Conservation (phyloP, 2,329 filamentous ascomycete species). For the Dactylellina haptotyla region DNA sequence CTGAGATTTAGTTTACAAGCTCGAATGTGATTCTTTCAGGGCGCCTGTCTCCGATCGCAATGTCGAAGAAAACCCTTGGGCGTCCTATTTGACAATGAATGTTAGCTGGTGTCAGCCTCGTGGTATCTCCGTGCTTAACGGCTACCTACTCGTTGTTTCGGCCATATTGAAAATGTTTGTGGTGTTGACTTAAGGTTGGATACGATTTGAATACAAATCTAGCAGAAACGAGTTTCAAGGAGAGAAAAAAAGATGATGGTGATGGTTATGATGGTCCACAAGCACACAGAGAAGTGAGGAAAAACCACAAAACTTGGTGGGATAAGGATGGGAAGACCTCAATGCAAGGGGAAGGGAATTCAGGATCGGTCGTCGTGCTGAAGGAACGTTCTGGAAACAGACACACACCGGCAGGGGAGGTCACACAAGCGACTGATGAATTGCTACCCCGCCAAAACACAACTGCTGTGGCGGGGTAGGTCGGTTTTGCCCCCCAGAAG, state of each 20-base stretch:
- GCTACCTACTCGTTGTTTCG: conserved; percentile 38
- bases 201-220: not conserved
- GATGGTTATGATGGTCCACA: not conserved
- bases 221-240: too few relatives aligned
- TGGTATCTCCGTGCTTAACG: not conserved
- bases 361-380: conserved; percentile 12
- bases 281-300: not conserved
- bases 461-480: conserved; percentile 42
- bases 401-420: conserved; percentile 5
- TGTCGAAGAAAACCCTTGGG: conserved; percentile 87
- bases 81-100: conserved; percentile 54
- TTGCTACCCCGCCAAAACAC: conserved; percentile 48
- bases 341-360: not conserved
- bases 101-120: not conserved
- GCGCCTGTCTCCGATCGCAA: conserved; percentile 78
- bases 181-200: not conserved
- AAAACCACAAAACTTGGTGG: not conserved
- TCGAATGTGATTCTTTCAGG: conserved; percentile 86
- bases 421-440: conserved; percentile 47
- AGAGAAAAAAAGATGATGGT: not conserved
- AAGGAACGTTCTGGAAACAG: conserved; percentile 52
- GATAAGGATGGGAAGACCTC: conserved; percentile 8
- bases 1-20: conserved; percentile 68
- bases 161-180: conserved; percentile 12
- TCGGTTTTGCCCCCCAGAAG: not conserved